phyloP scores from a whole-genome alignment of 441 rosid species.

The Gossypium schwendimanii region DNA sequence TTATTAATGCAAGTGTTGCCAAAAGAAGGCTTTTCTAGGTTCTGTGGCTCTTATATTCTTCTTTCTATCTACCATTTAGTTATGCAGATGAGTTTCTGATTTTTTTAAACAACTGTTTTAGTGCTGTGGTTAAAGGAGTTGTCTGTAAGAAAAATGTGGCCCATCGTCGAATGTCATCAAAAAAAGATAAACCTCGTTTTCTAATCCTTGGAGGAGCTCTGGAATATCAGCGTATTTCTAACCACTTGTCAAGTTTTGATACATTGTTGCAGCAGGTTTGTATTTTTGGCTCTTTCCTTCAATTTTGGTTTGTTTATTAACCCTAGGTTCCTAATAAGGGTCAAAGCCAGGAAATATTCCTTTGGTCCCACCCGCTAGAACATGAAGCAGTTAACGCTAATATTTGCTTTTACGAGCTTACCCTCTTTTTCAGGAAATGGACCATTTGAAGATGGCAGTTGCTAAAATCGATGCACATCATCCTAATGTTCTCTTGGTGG shows the following conservation, averaged over 20 bases:
- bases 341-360: constrained; percentile 7
- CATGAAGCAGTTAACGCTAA: background rate
- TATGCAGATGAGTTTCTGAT: constrained; percentile 29
- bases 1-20: constrained; percentile 10
- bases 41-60: background rate
- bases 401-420: constrained; percentile 14
- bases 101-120: constrained; percentile 17
- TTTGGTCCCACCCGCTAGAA: background rate
- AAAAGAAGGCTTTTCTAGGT: background rate
- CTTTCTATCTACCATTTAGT: constrained; percentile 9
- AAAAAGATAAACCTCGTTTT: constrained; percentile 64
- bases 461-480: constrained; percentile 62
- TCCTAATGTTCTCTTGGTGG: constrained; percentile 71
- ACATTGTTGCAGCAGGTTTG: constrained; percentile 76
- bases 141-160: constrained; percentile 83
- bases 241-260: constrained; percentile 70
- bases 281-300: constrained; percentile 20
- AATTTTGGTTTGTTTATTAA: constrained; percentile 16
- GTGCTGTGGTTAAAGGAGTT: constrained; percentile 70
- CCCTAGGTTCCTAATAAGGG: constrained; percentile 10
- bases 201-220: constrained; percentile 78
- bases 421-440: constrained; percentile 55
- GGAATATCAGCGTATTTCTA: constrained; percentile 75
- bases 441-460: constrained; percentile 80
- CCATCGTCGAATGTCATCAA: constrained; percentile 75